A percentile compares a stretch with the other conserved stretches of the same genome.
phyloP scores from a whole-genome alignment of 2,329 filamentous ascomycete species.

The Chaetomium olivaceum region DNA sequence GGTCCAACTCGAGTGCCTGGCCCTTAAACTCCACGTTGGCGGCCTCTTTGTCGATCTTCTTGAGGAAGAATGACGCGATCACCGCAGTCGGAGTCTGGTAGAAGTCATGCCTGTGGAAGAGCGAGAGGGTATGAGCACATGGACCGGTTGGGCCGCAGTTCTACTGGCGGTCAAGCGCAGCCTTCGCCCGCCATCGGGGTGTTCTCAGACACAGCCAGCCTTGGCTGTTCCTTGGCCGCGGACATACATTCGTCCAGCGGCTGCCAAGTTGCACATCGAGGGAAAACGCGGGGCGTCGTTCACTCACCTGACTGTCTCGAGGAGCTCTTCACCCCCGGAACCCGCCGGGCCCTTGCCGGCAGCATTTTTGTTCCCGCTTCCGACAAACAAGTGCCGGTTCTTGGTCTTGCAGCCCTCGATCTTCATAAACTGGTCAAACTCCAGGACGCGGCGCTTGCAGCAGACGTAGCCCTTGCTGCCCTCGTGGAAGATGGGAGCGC shows the following conservation, averaged over 20 bases:
- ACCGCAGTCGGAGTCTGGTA: slow-evolving; percentile 87
- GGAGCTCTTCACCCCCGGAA: slow-evolving; percentile 65
- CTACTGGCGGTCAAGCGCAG: slow-evolving; percentile 17
- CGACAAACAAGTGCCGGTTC: slow-evolving; percentile 79
- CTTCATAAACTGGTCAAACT: slow-evolving; percentile 98
- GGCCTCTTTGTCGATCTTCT: slow-evolving; percentile 87
- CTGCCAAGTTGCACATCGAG: slow-evolving; percentile 15
- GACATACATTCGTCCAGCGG: slow-evolving; percentile 12
- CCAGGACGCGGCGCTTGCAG: slow-evolving; percentile 90
- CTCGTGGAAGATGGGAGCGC: slow-evolving; percentile 91
- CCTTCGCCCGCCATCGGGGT: slow-evolving; percentile 12
- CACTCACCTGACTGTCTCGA: slow-evolving; percentile 74
- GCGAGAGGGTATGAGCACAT: slow-evolving; percentile 17
- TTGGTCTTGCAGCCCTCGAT: slow-evolving; percentile 89
- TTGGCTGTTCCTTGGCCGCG: slow-evolving; percentile 33
- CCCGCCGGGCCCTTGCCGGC: slow-evolving; percentile 42
- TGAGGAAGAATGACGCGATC: slow-evolving; percentile 90
- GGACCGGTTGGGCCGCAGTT: slow-evolving; percentile 22
- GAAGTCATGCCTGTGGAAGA: slow-evolving; percentile 70
- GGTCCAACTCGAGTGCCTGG: slow-evolving; percentile 69
- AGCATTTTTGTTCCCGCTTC: slow-evolving; percentile 67
- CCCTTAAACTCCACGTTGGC: slow-evolving; percentile 71
- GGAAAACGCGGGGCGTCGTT: slow-evolving; percentile 17
- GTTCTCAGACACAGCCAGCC: slow-evolving; percentile 30
- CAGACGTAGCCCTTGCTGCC: slow-evolving; percentile 97